Evolutionary conservation across 83 land plant genomes (phyloP).

Genomic region (Picea engelmannii): DNA sequence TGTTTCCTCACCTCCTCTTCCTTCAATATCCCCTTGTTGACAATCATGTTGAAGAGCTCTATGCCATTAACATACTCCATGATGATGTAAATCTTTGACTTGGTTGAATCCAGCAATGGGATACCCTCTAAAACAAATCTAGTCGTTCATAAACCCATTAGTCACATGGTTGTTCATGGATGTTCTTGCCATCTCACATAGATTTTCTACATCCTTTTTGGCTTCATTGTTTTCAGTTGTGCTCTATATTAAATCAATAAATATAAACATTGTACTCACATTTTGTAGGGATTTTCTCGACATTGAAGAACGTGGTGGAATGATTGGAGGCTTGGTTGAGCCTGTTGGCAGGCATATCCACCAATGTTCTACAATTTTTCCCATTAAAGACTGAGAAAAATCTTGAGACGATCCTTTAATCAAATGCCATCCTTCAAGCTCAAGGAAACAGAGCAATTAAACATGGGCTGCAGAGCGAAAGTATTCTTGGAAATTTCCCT

Average conservation of each 20-base stretch:
- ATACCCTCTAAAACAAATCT: conserved; percentile 15
- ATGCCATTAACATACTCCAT: too few relatives aligned
- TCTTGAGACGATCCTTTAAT: conserved; percentile 3
- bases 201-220: neutral
- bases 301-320: neutral
- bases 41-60: too few relatives aligned
- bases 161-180: conserved; percentile 8
- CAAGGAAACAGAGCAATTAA: conserved; percentile 18
- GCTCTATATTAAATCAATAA: too few relatives aligned
- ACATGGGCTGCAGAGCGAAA: neutral
- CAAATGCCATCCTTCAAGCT: neutral
- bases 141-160: conserved; percentile 9
- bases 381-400: neutral
- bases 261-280: neutral
- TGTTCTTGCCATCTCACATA: neutral
- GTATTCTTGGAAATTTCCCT: conserved; percentile 25
- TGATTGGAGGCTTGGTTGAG: too few relatives aligned
- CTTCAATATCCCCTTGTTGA: too few relatives aligned
- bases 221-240: too few relatives aligned
- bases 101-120: conserved; percentile 29
- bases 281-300: too few relatives aligned
- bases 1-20: conserved; percentile 18
- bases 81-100: too few relatives aligned
- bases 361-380: too few relatives aligned
- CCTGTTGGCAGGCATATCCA: too few relatives aligned